Conservation (phyloP, 495 filamentous ascomycete species). For the Penicillium chermesinum region DNA sequence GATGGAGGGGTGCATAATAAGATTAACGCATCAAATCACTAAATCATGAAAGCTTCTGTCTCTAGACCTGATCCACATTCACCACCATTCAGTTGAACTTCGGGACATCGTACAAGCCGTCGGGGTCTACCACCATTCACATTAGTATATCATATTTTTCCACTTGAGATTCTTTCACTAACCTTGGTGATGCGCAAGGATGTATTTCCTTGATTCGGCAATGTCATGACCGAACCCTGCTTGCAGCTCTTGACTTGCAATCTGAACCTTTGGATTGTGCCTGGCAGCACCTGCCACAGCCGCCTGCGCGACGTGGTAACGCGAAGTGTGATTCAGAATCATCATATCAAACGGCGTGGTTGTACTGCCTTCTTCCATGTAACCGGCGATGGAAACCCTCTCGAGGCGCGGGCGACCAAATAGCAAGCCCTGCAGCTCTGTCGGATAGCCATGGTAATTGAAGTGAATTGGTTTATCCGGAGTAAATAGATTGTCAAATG, state of each 20-base stretch:
- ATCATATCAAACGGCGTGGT: conserved; percentile 76
- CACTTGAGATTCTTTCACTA: conserved; percentile 4
- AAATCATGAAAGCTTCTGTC: too few species aligned
- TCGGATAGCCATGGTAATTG: conserved; percentile 68
- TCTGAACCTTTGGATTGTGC: conserved; percentile 46
- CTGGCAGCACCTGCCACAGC: conserved; percentile 49
- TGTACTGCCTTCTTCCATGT: conserved; percentile 66
- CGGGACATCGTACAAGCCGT: conserved; percentile 51
- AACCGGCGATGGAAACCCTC: conserved; percentile 55
- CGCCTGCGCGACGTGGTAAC: conserved; percentile 57
- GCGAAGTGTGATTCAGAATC: conserved; percentile 57
- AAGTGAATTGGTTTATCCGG: conserved; percentile 55
- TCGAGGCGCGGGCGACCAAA: conserved; percentile 52
- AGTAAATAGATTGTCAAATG: conserved; percentile 58
- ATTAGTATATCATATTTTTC: background rate
- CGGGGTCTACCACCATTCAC: conserved; percentile 46
- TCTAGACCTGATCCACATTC: background rate
- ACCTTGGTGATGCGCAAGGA: conserved; percentile 49
- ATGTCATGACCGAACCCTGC: conserved; percentile 47
- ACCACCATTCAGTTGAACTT: conserved; percentile 28
- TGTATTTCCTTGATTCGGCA: conserved; percentile 50
- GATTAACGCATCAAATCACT: too few species aligned
- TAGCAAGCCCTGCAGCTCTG: conserved; percentile 58
- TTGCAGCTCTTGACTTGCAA: conserved; percentile 42
- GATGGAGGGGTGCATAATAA: too few species aligned